Percentiles rank a stretch among this genome's conserved stretches.
Conservation (phyloP, 805 yeast species). For the Saccharomycopsis synnaedendra region DNA sequence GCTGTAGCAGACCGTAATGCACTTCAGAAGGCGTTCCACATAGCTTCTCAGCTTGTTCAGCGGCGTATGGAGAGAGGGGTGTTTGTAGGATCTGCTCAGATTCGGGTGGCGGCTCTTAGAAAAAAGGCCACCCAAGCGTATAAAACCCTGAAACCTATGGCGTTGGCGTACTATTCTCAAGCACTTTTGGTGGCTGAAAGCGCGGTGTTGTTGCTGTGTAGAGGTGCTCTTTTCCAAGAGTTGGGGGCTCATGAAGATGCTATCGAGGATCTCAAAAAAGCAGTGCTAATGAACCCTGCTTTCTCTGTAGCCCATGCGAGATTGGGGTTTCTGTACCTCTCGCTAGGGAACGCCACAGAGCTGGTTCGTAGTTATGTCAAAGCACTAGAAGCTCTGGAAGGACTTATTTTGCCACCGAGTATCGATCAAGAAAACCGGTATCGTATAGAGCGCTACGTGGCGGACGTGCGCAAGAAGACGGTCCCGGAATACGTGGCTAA, state of each 20-base stretch:
- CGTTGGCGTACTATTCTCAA: constrained; percentile 27
- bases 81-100: too few species aligned
- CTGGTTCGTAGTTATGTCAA: constrained; percentile 26
- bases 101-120: constrained; percentile 30
- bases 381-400: constrained; percentile 21
- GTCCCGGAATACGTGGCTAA: constrained; percentile 7
- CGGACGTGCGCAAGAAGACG: constrained; percentile 6
- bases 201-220: constrained; percentile 25
- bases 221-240: constrained; percentile 30
- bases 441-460: constrained; percentile 1
- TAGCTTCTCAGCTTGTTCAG: too few species aligned
- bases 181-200: constrained; percentile 26
- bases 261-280: constrained; percentile 24
- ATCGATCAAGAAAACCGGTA: not conserved
- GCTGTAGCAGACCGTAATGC: too few species aligned
- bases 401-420: constrained; percentile 10
- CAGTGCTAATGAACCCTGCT: constrained; percentile 23
- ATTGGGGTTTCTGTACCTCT: constrained; percentile 25
- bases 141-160: constrained; percentile 49
- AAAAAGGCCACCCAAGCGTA: constrained; percentile 81
- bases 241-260: constrained; percentile 27
- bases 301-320: constrained; percentile 30
- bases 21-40: too few species aligned
- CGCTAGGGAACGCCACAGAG: constrained; percentile 26
- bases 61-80: too few species aligned